phyloP scores from a whole-genome alignment of 2,329 filamentous ascomycete species.

The Tolypocladium ophioglossoides region DNA sequence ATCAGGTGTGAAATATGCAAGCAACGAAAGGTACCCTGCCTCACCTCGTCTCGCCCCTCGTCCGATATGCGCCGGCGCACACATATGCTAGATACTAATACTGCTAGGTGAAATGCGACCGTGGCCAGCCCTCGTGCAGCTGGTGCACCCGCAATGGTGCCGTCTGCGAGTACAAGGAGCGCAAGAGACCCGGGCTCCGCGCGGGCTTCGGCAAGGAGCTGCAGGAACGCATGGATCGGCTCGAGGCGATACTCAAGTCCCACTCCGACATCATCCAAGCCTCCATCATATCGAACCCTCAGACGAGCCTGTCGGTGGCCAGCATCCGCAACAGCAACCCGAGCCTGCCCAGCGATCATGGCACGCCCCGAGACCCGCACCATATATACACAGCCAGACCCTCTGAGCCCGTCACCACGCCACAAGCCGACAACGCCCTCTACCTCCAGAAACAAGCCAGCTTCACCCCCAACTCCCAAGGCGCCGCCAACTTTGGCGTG shows the following conservation, averaged over 20 bases:
- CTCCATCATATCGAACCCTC: conserved; percentile 31
- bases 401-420: conserved; percentile 37
- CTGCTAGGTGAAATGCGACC: conserved; percentile 61
- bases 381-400: conserved; percentile 32
- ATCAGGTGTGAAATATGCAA: conserved; percentile 68
- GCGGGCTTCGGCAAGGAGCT: conserved; percentile 64
- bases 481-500: conserved; percentile 36
- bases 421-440: conserved; percentile 47
- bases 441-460: conserved; percentile 50
- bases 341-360: conserved; percentile 44
- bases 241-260: conserved; percentile 54
- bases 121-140: conserved; percentile 60
- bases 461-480: conserved; percentile 34
- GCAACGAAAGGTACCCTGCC: conserved; percentile 56
- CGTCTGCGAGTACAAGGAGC: conserved; percentile 56
- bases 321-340: conserved; percentile 39
- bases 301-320: conserved; percentile 18
- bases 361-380: conserved; percentile 39
- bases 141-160: conserved; percentile 57
- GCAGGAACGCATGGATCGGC: conserved; percentile 59
- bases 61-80: not conserved
- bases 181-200: conserved; percentile 55
- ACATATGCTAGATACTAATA: not conserved
- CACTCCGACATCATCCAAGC: conserved; percentile 58
- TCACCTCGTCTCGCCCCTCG: not conserved